Percentiles rank a stretch among this genome's conserved stretches.
These are phyloP conservation scores for Rhinocladiella similis DNA, from an alignment of 2,329 filamentous ascomycete genomes.

Conservation along the genomic window DNA sequence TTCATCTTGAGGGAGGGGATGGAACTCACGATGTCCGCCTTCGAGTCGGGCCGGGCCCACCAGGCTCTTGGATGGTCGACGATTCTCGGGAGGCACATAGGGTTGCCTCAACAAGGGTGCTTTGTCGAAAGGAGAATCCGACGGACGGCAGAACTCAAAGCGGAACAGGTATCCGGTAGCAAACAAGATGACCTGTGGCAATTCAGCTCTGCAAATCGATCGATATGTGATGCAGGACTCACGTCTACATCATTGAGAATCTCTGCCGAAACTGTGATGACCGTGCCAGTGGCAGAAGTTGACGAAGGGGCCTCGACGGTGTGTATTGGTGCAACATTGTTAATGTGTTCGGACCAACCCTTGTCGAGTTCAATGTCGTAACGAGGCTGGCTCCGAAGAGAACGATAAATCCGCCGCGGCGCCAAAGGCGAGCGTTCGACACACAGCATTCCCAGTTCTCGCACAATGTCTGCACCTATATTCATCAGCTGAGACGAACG, in stretches of 20 bases:
- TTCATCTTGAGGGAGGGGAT: too few species aligned
- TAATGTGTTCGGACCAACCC: constrained; percentile 5
- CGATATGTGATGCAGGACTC: not conserved
- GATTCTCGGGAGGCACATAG: not conserved
- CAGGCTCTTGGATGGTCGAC: constrained; percentile 6
- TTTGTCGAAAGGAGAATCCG: constrained; percentile 6
- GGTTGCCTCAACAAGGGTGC: constrained; percentile 3
- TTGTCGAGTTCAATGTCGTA: constrained; percentile 11
- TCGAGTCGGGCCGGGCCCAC: constrained; percentile 1
- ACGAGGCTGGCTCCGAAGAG: constrained; percentile 6
- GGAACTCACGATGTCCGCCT: constrained; percentile 13
- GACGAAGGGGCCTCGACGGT: constrained; percentile 3
- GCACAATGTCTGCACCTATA: constrained; percentile 11
- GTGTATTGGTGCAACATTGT: constrained; percentile 5
- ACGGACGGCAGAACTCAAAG: constrained; percentile 9
- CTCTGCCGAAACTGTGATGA: constrained; percentile 7
- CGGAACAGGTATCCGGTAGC: constrained; percentile 12
- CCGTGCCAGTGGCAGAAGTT: constrained; percentile 4
- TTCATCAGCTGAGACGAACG: not conserved
- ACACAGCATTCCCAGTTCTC: constrained; percentile 12
- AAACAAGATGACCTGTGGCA: constrained; percentile 8
- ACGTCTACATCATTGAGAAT: constrained; percentile 11
- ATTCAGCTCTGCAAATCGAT: not conserved
- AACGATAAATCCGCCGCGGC: constrained; percentile 6
- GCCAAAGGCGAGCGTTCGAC: constrained; percentile 9